Conservation (phyloP, 805 yeast species). For the Hanseniaspora meyeri region DNA sequence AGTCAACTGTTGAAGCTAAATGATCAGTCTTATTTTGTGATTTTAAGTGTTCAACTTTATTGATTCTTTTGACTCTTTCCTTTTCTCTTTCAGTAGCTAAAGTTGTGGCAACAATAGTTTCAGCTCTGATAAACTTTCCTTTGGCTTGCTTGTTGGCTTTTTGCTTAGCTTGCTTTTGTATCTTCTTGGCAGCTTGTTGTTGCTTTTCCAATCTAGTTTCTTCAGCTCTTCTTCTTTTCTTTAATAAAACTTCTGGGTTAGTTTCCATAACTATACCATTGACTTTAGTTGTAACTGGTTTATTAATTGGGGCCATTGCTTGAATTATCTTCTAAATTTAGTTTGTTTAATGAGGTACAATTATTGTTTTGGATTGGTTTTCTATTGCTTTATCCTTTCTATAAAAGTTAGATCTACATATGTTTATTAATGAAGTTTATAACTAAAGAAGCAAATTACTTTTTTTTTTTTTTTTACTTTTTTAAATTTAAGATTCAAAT, state of each 20-base stretch:
- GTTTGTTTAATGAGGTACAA: neutral
- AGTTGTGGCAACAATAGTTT: conserved; percentile 54
- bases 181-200: conserved; percentile 45
- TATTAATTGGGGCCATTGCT: conserved; percentile 7
- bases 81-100: conserved; percentile 55
- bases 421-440: neutral
- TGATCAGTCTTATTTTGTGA: conserved; percentile 20
- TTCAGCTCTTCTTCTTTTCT: conserved; percentile 70
- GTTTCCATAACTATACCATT: conserved; percentile 32
- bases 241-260: conserved; percentile 64
- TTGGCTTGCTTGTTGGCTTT: conserved; percentile 34
- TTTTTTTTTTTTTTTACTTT: neutral
- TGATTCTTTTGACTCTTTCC: conserved; percentile 53
- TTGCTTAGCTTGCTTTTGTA: conserved; percentile 34
- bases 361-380: neutral
- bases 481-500: neutral
- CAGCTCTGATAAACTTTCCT: conserved; percentile 57
- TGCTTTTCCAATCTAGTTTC: conserved; percentile 61
- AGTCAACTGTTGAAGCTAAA: conserved; percentile 26
- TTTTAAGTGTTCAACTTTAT: conserved; percentile 37
- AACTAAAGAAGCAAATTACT: neutral
- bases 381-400: neutral
- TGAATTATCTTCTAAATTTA: neutral
- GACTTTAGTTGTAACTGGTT: conserved; percentile 12
- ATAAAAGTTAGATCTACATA: neutral